Conservation (phyloP, 2,329 filamentous ascomycete species). For the Penicillium frequentans region DNA sequence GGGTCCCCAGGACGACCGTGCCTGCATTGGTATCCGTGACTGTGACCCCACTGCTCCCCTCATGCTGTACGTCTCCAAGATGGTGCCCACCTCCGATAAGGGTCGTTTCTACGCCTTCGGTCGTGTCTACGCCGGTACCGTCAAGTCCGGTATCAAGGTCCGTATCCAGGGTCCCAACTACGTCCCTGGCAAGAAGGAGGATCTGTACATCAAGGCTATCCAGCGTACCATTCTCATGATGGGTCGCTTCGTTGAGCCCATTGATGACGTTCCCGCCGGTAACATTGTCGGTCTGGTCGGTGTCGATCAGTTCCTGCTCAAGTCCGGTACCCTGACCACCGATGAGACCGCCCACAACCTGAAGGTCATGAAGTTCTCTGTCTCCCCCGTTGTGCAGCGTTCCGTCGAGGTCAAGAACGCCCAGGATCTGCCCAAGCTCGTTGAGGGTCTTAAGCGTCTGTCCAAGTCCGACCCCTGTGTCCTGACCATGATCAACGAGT, state of each 20-base stretch:
- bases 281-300: slow-evolving; percentile 99
- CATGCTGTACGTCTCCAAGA: slow-evolving; percentile 99
- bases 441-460: slow-evolving; percentile 99
- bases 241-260: slow-evolving; percentile 98
- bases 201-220: slow-evolving; percentile 98
- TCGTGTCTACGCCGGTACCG: slow-evolving; percentile 99
- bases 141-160: slow-evolving; percentile 97
- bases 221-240: slow-evolving; percentile 99
- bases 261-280: slow-evolving; percentile 97
- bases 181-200: slow-evolving; percentile 95
- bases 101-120: slow-evolving; percentile 99
- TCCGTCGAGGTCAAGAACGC: slow-evolving; percentile 99
- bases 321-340: slow-evolving; percentile 99
- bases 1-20: slow-evolving; percentile 89
- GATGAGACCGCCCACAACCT: slow-evolving; percentile 98
- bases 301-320: slow-evolving; percentile 99
- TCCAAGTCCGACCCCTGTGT: slow-evolving; percentile 99
- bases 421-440: slow-evolving; percentile 98
- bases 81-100: slow-evolving; percentile 99
- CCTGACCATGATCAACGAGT: slow-evolving; percentile 81
- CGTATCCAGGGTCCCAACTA: slow-evolving; percentile 99
- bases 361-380: slow-evolving; percentile 99
- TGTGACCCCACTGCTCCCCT: slow-evolving; percentile 97
- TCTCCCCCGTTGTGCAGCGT: slow-evolving; percentile 96
- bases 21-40: slow-evolving; percentile 95